Conservation (phyloP, 1,139 yeast species). For the Suhomyces ambrosiae region DNA sequence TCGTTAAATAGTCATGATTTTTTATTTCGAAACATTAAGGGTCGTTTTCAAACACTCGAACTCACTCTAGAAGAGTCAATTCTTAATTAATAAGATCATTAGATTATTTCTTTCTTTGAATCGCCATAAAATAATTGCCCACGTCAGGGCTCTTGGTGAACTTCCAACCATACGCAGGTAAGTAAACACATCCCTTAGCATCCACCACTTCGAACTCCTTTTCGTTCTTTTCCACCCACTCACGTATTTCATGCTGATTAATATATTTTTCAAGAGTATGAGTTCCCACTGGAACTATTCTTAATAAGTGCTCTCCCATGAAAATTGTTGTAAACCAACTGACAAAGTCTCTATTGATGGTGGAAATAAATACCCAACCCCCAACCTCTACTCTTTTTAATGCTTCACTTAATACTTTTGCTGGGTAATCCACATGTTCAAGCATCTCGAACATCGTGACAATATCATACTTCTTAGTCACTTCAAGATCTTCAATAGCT, state of each 20-base stretch:
- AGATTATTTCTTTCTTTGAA: constrained; percentile 43
- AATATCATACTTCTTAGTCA: constrained; percentile 59
- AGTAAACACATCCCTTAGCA: constrained; percentile 75
- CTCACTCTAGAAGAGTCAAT: too few relatives aligned
- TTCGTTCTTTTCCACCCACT: constrained; percentile 55
- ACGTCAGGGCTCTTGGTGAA: constrained; percentile 58
- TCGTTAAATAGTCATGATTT: too few relatives aligned
- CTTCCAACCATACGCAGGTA: constrained; percentile 87
- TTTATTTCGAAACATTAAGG: too few relatives aligned
- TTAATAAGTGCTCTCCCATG: constrained; percentile 79
- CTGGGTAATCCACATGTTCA: constrained; percentile 89
- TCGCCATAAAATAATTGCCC: constrained; percentile 91
- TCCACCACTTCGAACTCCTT: constrained; percentile 58
- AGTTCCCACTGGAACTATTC: constrained; percentile 89
- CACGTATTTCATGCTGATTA: constrained; percentile 68
- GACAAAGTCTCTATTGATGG: constrained; percentile 86
- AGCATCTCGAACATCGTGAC: constrained; percentile 92
- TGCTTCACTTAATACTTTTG: constrained; percentile 68
- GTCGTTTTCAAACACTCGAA: too few relatives aligned
- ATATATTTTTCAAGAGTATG: constrained; percentile 87
- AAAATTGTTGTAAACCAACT: constrained; percentile 93
- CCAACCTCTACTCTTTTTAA: constrained; percentile 69
- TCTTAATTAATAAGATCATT: too few relatives aligned
- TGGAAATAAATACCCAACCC: constrained; percentile 85
- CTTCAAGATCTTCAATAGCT: constrained; percentile 61